Percentiles rank a stretch among this genome's conserved stretches.
Conservation (phyloP, 192 early-diverging fungal species). For the Podila minutissima region DNA sequence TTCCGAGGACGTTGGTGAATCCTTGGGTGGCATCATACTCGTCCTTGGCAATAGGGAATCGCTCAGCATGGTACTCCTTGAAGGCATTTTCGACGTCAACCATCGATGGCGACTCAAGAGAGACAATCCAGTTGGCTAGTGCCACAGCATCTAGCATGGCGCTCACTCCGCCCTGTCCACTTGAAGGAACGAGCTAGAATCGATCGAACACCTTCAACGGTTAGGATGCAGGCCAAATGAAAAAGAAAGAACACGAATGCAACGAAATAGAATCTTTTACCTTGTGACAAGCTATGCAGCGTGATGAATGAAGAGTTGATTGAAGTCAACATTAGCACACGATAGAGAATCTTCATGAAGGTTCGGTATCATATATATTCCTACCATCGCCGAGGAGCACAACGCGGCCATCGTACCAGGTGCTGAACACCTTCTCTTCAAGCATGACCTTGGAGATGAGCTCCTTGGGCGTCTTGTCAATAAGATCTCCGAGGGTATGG, state of each 20-base stretch:
- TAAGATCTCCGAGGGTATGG: not conserved
- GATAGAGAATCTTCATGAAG: not conserved
- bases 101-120: not conserved
- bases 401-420: not conserved
- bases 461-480: slow-evolving; percentile 1
- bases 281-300: not conserved
- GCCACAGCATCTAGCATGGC: not conserved
- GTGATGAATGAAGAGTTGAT: not conserved
- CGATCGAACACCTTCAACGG: too few species aligned
- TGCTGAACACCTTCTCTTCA: slow-evolving; percentile 16
- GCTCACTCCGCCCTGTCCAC: not conserved
- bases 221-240: not conserved
- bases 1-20: not conserved
- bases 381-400: slow-evolving; percentile 17
- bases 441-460: slow-evolving; percentile 10
- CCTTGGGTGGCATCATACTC: not conserved
- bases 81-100: not conserved
- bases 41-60: not conserved
- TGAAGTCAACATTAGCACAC: not conserved
- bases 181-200: not conserved
- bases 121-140: not conserved
- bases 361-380: not conserved
- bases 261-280: not conserved
- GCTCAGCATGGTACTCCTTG: not conserved
- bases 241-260: not conserved